Evolutionary conservation across 2,329 filamentous ascomycete species (phyloP), one percentile per base, ranked within the genome.

Genomic region (Fusarium lateritium): DNA sequence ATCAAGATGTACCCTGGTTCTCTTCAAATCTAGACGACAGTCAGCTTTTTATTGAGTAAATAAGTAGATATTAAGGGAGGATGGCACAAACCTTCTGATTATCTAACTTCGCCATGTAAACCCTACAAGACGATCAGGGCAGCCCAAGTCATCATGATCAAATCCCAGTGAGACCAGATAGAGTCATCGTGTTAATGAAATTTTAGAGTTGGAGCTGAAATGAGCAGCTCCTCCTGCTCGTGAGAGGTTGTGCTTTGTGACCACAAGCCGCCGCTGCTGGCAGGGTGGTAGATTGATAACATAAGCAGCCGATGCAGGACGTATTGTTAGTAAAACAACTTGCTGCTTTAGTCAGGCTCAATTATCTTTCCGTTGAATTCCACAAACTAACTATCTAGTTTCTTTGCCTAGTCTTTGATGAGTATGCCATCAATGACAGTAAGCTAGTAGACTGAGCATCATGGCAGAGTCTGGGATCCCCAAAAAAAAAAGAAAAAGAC

Each of bases 181-280:
- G 47, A 62, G 17, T 62, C 49, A 17, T 62, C 57, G 6, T 62
- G 60, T 13, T 62, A 46, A 7, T 62, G 57, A 24, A 62, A 57
- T 2, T 62, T 62, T 0, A 62, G 7, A 1, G 60, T 62, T 13
- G 57, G 38, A 0, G 60, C 60, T 17, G 60, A 62, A 1, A 62
- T 10, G 2, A 62, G 60, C 2, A 62, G 10, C 31, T 62, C 60
- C 14, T 62, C 60, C 9, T 62, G 57, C 1, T 62, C 60, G 19
- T 62, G 53, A 5, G 60, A 62, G 1, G 60, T 62, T 10, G 62
- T 62, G 0, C 36, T 62, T 8, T 47, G 60, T 1, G 60, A 33
- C 60, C 57, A 62, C 6, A 62, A 24, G 38, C 56, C 46, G 1
- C 60, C 60, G 1, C 60, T 62, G 2, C 60, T 36, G 0, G 60